These are phyloP conservation scores for Ammopiptanthus mongolicus DNA, from an alignment of 306 rosid genomes.

Conservation along the genomic window DNA sequence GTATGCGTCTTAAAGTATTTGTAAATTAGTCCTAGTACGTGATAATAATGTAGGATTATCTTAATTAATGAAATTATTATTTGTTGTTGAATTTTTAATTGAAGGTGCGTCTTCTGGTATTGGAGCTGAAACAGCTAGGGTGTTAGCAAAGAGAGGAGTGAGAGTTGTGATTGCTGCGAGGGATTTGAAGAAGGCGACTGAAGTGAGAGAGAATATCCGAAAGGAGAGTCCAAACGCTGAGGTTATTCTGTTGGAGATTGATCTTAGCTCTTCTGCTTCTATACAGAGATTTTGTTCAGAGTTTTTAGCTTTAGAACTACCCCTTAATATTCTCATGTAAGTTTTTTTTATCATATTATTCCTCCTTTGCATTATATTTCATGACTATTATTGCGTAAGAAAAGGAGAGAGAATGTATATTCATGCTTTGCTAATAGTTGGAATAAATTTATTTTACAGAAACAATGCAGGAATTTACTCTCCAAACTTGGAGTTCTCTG, in stretches of 20 bases:
- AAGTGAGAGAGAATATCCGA: slow-evolving; percentile 56
- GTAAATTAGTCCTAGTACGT: neutral
- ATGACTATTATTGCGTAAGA: neutral
- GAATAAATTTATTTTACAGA: slow-evolving; percentile 42
- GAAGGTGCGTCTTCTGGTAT: slow-evolving; percentile 85
- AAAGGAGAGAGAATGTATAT: neutral
- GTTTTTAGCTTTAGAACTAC: slow-evolving; percentile 62
- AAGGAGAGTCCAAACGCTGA: slow-evolving; percentile 72
- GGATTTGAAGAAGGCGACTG: slow-evolving; percentile 57
- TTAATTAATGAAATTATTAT: neutral
- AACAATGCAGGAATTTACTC: slow-evolving; percentile 90
- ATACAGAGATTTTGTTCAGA: slow-evolving; percentile 64
- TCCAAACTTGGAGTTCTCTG: slow-evolving; percentile 74
- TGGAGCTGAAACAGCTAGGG: slow-evolving; percentile 95
- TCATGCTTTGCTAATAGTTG: slow-evolving; percentile 1
- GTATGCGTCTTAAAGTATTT: neutral
- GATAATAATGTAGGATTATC: neutral
- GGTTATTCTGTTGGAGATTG: slow-evolving; percentile 68
- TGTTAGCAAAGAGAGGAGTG: slow-evolving; percentile 86
- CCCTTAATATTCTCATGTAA: slow-evolving; percentile 85
- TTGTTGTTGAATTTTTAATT: slow-evolving; percentile 9
- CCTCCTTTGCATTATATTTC: neutral
- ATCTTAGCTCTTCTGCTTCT: slow-evolving; percentile 84
- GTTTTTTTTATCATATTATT: neutral
- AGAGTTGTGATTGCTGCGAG: slow-evolving; percentile 84